A percentile compares a stretch with the other conserved stretches of the same genome.
phyloP scores from a whole-genome alignment of 441 rosid genomes.

The Breynia disticha region DNA sequence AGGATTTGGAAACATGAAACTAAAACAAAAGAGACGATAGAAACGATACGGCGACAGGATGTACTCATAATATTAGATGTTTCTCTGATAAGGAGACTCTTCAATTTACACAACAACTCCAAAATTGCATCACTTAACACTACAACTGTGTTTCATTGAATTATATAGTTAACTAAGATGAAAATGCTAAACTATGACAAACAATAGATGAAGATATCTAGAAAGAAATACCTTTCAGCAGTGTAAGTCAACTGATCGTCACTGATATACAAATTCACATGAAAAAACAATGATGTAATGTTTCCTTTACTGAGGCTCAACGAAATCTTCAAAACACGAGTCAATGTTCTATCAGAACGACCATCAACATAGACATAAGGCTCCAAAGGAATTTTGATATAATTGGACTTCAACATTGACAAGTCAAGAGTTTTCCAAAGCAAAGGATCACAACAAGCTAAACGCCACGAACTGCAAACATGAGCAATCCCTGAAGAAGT shows the following conservation, averaged over 20 bases:
- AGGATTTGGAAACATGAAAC: too few species aligned
- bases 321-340: constrained; percentile 47
- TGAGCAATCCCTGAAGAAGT: constrained; percentile 60
- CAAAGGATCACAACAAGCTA: constrained; percentile 69
- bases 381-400: constrained; percentile 56
- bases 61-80: too few species aligned
- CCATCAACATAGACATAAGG: constrained; percentile 69
- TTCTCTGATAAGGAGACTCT: too few species aligned
- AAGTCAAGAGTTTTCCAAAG: constrained; percentile 77
- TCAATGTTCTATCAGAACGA: constrained; percentile 43
- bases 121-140: too few species aligned
- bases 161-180: background rate
- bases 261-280: constrained; percentile 51
- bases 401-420: constrained; percentile 54
- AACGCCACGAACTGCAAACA: constrained; percentile 72
- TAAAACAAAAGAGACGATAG: too few species aligned
- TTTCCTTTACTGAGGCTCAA: constrained; percentile 60
- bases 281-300: constrained; percentile 53
- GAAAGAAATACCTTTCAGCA: constrained; percentile 46
- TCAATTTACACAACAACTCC: too few species aligned
- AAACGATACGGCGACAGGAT: too few species aligned
- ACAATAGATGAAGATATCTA: too few species aligned
- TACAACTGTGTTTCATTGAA: too few species aligned
- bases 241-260: constrained; percentile 74
- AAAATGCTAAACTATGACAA: too few species aligned